These are phyloP conservation scores for Puccinia triticina DNA, from an alignment of 1,284 basidiomycete species.

Conservation along the genomic window DNA sequence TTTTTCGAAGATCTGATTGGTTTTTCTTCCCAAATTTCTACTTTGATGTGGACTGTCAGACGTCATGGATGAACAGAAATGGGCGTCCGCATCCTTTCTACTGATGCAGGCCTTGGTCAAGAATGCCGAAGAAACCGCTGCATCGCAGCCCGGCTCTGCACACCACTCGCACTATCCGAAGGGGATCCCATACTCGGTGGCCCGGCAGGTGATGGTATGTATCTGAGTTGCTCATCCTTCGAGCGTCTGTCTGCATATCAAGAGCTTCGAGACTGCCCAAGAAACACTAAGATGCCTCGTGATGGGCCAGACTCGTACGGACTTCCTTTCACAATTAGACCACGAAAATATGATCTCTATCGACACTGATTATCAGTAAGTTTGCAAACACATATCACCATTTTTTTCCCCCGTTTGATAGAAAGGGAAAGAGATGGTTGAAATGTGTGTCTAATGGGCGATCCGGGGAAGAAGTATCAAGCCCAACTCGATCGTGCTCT, in stretches of 20 bases:
- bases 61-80: conserved; percentile 52
- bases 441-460: not conserved
- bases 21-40: not conserved
- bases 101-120: conserved; percentile 45
- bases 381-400: not conserved
- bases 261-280: not conserved
- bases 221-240: not conserved
- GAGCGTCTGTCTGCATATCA: not conserved
- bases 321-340: conserved; percentile 49
- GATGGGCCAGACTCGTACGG: conserved; percentile 43
- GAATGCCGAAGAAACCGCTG: conserved; percentile 30
- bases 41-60: conserved; percentile 24
- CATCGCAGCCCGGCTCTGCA: not conserved
- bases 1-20: not conserved
- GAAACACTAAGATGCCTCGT: not conserved
- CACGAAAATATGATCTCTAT: conserved; percentile 51
- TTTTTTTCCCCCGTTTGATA: not conserved
- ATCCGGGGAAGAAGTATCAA: conserved; percentile 18
- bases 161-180: conserved; percentile 23
- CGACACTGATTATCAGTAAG: conserved; percentile 50
- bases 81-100: conserved; percentile 47
- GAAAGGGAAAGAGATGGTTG: not conserved
- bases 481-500: conserved; percentile 42
- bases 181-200: conserved; percentile 36
- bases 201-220: conserved; percentile 50